Conservation (phyloP, 495 filamentous ascomycete genomes). For the Neurospora sp. region DNA sequence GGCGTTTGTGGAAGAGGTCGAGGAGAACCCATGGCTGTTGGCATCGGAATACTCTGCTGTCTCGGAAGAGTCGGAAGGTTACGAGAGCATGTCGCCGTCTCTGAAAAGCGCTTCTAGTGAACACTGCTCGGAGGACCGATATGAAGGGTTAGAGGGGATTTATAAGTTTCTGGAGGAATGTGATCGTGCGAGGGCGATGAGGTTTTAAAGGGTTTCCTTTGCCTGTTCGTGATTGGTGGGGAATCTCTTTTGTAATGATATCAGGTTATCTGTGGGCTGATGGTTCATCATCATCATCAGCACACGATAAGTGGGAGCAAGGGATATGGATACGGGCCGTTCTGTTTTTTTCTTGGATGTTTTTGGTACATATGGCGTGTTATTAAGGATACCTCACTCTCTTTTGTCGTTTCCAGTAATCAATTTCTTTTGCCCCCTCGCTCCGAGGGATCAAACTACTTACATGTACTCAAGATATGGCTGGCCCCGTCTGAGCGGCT, state of each 20-base stretch:
- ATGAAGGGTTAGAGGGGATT: conserved; percentile 77
- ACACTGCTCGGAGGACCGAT: conserved; percentile 43
- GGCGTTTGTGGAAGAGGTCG: conserved; percentile 16
- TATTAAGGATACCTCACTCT: conserved; percentile 3
- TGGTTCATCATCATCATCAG: background rate
- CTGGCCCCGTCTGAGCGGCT: background rate
- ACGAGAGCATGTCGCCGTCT: conserved; percentile 40
- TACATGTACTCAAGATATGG: background rate
- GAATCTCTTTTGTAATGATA: background rate
- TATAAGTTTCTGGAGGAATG: conserved; percentile 82
- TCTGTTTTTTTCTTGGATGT: background rate
- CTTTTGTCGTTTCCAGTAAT: background rate
- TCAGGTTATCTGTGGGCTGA: background rate
- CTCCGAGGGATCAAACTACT: background rate
- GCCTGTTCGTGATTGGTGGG: background rate
- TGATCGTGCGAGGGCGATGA: conserved; percentile 45
- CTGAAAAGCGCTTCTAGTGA: conserved; percentile 30
- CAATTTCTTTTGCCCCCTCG: background rate
- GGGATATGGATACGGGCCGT: background rate
- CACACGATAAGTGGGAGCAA: background rate
- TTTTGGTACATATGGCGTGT: background rate
- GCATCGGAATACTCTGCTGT: conserved; percentile 15
- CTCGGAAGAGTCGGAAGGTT: conserved; percentile 30
- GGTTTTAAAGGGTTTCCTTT: background rate
- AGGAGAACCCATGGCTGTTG: conserved; percentile 39